Conservation (phyloP, 1,139 yeast species). For the Debaryomyces coudertii region DNA sequence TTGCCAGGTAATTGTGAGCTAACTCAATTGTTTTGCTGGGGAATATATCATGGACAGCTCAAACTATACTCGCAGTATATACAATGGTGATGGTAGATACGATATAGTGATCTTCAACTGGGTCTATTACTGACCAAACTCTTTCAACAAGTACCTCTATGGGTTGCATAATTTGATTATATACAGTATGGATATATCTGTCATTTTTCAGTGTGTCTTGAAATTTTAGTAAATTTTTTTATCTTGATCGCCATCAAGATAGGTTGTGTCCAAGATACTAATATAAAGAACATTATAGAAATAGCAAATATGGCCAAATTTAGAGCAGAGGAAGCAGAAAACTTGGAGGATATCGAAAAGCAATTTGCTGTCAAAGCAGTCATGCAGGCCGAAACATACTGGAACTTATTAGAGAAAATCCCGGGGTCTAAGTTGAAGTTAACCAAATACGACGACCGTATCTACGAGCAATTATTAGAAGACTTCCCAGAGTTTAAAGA, state of each 20-base stretch:
- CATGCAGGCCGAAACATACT: conserved; percentile 91
- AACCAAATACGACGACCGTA: conserved; percentile 82
- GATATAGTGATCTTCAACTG: too few relatives aligned
- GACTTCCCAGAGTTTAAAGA: conserved; percentile 85
- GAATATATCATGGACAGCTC: too few relatives aligned
- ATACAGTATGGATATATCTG: conserved; percentile 1
- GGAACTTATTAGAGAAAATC: conserved; percentile 73
- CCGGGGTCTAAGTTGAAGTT: conserved; percentile 80
- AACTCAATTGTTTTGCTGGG: too few relatives aligned
- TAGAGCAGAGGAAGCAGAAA: conserved; percentile 60
- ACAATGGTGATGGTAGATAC: too few relatives aligned
- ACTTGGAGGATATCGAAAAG: conserved; percentile 76
- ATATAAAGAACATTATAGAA: background rate
- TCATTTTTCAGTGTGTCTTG: conserved; percentile 5
- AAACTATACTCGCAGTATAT: too few relatives aligned
- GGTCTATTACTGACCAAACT: background rate
- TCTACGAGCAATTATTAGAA: conserved; percentile 65
- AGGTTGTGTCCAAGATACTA: background rate
- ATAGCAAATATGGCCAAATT: conserved; percentile 30
- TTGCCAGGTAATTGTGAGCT: too few relatives aligned
- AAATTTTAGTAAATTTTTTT: conserved; percentile 3
- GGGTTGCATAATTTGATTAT: background rate
- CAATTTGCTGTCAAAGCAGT: conserved; percentile 99
- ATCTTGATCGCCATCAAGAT: background rate
- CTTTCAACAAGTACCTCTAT: too few relatives aligned